Evolutionary conservation across 306 rosid species (phyloP).

Genomic region (Medicago lupulina): DNA sequence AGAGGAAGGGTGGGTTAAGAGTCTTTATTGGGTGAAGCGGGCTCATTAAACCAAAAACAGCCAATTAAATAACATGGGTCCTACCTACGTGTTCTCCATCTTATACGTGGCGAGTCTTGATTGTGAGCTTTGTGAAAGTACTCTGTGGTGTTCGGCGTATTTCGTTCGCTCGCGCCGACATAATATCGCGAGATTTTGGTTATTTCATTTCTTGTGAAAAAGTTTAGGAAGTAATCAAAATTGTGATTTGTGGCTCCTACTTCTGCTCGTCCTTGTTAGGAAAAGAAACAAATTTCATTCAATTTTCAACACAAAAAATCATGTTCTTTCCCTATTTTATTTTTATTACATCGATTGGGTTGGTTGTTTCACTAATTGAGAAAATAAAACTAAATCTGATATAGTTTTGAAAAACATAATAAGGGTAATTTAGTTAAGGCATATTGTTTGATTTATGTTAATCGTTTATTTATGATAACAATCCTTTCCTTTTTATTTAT

Average conservation of each 20-base stretch:
- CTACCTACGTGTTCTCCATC: constrained; percentile 45
- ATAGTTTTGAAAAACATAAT: too few species aligned
- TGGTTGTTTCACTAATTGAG: too few species aligned
- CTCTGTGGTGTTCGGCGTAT: constrained; percentile 14
- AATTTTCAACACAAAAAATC: too few species aligned
- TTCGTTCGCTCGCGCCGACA: constrained; percentile 69
- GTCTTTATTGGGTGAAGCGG: constrained; percentile 24
- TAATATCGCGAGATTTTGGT: constrained; percentile 60
- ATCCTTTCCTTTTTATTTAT: too few species aligned
- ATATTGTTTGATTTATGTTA: too few species aligned
- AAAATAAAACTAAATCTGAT: too few species aligned
- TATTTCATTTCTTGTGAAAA: not conserved
- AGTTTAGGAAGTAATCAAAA: not conserved
- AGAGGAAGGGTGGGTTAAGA: not conserved
- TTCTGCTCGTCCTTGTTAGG: not conserved
- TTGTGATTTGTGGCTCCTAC: not conserved
- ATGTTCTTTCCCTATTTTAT: too few species aligned
- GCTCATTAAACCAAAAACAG: constrained; percentile 20
- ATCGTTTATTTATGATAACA: too few species aligned
- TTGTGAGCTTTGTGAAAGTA: constrained; percentile 22
- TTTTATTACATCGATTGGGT: too few species aligned
- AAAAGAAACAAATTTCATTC: too few species aligned
- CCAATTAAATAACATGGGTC: constrained; percentile 64
- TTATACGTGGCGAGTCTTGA: constrained; percentile 46
- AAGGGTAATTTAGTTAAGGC: too few species aligned